Percentiles rank a stretch among this genome's conserved stretches.
These are phyloP conservation scores for Pyrenophora teres DNA, from an alignment of 2,329 filamentous ascomycete species.

Conservation along the genomic window DNA sequence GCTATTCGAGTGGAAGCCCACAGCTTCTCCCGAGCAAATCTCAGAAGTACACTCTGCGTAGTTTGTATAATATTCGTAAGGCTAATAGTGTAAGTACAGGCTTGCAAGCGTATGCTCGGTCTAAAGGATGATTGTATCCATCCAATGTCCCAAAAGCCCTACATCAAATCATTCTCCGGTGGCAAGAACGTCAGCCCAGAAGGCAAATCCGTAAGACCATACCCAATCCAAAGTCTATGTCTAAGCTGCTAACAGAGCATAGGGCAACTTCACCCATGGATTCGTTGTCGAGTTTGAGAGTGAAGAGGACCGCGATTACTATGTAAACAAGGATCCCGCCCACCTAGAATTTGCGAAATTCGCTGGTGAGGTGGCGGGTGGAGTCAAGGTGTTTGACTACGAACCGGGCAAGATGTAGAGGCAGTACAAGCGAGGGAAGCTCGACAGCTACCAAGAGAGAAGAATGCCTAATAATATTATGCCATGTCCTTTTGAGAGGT, in stretches of 20 bases:
- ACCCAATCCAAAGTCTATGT: neutral
- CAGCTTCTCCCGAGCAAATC: slow-evolving; percentile 55
- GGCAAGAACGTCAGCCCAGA: slow-evolving; percentile 67
- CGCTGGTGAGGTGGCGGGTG: slow-evolving; percentile 55
- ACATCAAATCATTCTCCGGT: slow-evolving; percentile 63
- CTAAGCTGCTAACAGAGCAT: neutral
- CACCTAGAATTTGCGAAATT: slow-evolving; percentile 65
- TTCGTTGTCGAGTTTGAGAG: slow-evolving; percentile 71
- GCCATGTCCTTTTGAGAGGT: neutral
- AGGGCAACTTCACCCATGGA: slow-evolving; percentile 68
- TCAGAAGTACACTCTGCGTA: slow-evolving; percentile 54
- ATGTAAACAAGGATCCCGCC: slow-evolving; percentile 66
- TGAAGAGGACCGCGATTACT: slow-evolving; percentile 69
- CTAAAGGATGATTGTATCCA: slow-evolving; percentile 65
- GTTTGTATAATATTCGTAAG: neutral
- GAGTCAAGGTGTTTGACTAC: slow-evolving; percentile 66
- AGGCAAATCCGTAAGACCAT: slow-evolving; percentile 52
- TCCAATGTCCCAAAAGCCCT: slow-evolving; percentile 62
- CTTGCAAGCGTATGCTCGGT: slow-evolving; percentile 61
- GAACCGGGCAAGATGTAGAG: slow-evolving; percentile 55
- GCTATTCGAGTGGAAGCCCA: slow-evolving; percentile 67
- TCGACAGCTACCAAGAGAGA: neutral
- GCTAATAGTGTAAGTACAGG: slow-evolving; percentile 46
- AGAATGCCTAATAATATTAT: neutral
- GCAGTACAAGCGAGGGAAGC: neutral